These are phyloP conservation scores for Platanus orientalis DNA, from an alignment of 164 flowering plant genomes.

Conservation along the genomic window DNA sequence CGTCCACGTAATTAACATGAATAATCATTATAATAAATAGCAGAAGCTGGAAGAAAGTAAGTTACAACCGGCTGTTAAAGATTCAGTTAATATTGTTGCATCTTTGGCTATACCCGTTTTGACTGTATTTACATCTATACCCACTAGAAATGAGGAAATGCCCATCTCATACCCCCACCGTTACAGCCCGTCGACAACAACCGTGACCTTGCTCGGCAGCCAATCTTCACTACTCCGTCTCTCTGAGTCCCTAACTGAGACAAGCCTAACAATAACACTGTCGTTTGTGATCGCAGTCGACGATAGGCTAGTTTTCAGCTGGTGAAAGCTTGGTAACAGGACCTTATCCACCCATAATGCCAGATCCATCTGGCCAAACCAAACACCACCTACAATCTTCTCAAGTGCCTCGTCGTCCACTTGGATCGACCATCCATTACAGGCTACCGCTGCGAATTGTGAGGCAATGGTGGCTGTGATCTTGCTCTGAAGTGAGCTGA, in stretches of 20 bases:
- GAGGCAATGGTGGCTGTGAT: constrained; percentile 38
- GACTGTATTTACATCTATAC: constrained; percentile 38
- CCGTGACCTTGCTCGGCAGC: constrained; percentile 44
- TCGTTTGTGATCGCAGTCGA: constrained; percentile 10
- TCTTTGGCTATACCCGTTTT: constrained; percentile 11
- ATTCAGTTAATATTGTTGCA: constrained; percentile 11
- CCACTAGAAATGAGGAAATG: constrained; percentile 8
- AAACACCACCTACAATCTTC: constrained; percentile 59
- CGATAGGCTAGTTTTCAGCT: constrained; percentile 38
- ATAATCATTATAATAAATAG: constrained; percentile 16
- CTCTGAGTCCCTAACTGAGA: constrained; percentile 30
- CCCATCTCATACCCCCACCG: constrained; percentile 9
- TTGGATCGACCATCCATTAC: constrained; percentile 32
- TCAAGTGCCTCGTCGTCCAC: constrained; percentile 56
- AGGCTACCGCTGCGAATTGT: constrained; percentile 35
- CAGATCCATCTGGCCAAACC: constrained; percentile 55
- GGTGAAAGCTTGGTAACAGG: constrained; percentile 57
- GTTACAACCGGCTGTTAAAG: constrained; percentile 18
- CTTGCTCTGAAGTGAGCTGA: constrained; percentile 31
- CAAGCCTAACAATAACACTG: constrained; percentile 36
- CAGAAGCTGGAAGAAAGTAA: constrained; percentile 10
- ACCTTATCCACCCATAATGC: constrained; percentile 71
- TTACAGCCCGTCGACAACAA: constrained; percentile 26
- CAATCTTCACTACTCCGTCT: constrained; percentile 33
- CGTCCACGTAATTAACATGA: constrained; percentile 17